Percentiles rank a stretch among this genome's conserved stretches.
Evolutionary conservation across 805 yeast genomes (phyloP).

Genomic region (Sungouiella blattae): DNA sequence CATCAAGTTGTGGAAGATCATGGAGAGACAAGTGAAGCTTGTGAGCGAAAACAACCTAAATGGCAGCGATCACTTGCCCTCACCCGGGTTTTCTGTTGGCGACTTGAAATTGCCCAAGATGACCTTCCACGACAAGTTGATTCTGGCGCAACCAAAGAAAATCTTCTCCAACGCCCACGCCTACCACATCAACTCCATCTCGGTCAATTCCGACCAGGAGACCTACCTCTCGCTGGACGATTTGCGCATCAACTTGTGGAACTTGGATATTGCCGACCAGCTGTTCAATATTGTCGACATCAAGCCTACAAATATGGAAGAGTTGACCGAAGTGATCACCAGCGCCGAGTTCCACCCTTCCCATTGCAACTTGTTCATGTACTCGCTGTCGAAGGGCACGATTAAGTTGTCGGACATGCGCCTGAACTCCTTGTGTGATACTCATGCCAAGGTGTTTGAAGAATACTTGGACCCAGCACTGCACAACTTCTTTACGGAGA

Average conservation of each 20-base stretch:
- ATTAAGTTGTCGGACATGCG: slow-evolving; percentile 96
- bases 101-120: slow-evolving; percentile 77
- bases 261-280: slow-evolving; percentile 89
- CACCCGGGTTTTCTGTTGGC: slow-evolving; percentile 27
- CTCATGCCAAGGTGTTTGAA: slow-evolving; percentile 82
- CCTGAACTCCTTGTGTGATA: slow-evolving; percentile 88
- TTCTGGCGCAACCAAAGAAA: slow-evolving; percentile 90
- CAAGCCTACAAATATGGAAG: slow-evolving; percentile 98
- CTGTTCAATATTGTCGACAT: slow-evolving; percentile 96
- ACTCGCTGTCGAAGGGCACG: slow-evolving; percentile 92
- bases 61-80: slow-evolving; percentile 18
- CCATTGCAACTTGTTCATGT: slow-evolving; percentile 90
- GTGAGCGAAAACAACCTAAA: slow-evolving; percentile 84
- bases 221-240: slow-evolving; percentile 93
- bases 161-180: slow-evolving; percentile 96
- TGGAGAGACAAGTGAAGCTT: slow-evolving; percentile 85
- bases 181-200: slow-evolving; percentile 93
- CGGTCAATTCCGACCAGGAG: slow-evolving; percentile 93
- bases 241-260: slow-evolving; percentile 93
- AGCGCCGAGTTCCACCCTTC: slow-evolving; percentile 94
- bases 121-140: slow-evolving; percentile 90
- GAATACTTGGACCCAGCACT: slow-evolving; percentile 89
- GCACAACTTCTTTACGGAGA: slow-evolving; percentile 96
- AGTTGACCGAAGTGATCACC: slow-evolving; percentile 95
- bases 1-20: slow-evolving; percentile 95